Evolutionary conservation across 495 filamentous ascomycete species (phyloP).

Genomic region (Xylaria acuta): DNA sequence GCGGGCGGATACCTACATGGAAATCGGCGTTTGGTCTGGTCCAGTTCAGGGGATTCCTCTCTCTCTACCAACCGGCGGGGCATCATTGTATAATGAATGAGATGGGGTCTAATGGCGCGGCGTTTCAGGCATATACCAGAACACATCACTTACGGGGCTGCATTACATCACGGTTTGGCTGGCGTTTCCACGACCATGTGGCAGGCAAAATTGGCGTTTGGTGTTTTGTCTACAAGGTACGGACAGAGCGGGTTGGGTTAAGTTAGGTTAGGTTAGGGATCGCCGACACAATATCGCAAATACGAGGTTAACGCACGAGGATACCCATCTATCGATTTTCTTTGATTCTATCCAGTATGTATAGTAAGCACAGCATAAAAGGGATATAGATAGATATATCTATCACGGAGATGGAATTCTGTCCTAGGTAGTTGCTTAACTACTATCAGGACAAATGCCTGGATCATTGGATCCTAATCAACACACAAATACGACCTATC

Average conservation of each 20-base stretch:
- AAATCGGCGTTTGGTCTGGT: background rate
- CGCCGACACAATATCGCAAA: background rate
- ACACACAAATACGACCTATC: background rate
- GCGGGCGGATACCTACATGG: slow-evolving; percentile 6
- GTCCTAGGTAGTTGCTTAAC: background rate
- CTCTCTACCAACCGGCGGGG: background rate
- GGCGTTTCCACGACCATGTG: background rate
- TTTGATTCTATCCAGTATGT: background rate
- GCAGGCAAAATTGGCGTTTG: background rate
- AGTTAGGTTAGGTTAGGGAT: background rate
- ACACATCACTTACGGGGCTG: background rate
- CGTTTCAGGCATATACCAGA: slow-evolving; percentile 23
- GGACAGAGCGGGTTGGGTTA: background rate
- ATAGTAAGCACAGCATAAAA: background rate
- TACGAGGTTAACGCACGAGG: background rate
- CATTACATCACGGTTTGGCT: background rate
- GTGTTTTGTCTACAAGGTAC: background rate
- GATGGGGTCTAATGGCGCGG: background rate
- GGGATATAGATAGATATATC: background rate
- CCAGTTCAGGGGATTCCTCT: background rate
- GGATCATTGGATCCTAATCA: background rate
- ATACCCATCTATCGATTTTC: background rate
- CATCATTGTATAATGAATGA: background rate
- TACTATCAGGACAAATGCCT: background rate
- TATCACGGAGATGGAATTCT: background rate